Base-by-base conservation (phyloP, 352 stramenopile genomes). In the Blastocystis sp. region DNA sequence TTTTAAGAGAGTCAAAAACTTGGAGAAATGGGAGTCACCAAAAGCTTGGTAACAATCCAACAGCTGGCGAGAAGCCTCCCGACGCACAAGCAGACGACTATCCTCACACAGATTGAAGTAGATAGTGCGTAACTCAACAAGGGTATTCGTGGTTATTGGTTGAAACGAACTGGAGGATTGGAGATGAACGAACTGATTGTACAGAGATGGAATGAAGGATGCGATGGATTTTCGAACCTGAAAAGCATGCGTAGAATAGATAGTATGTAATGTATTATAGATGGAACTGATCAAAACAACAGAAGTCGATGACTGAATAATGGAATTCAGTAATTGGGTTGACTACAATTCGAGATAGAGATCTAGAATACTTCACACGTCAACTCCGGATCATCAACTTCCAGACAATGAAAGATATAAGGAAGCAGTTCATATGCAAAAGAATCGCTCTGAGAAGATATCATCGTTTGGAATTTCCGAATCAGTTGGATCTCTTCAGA, bases 91-190 rank as follows among this genome's bases (percentile, higher is more conserved):
- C 12, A 80, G 69, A 39, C 69, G 69, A 6, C 24, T 35, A 39
- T 80, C 69, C 39, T 80, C 52, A 35, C 69, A 80, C 4, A 80
- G 51, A 39, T 14, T 12, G 24, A 80, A 80, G 43, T 58, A 80
- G 46, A 80, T 63, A 32, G 43, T 37, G 7, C 42, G 43, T 11
- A 80, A 35, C 21, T 80, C 69, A 19, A 27, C 52, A 21, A 80
- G 43, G 6, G 37, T 27, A 39, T 29, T 80, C 12, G 19, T 32
- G 12, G 19, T 61, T 3, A 61, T 32, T 37, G 24, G 43, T 21
- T 43, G 21, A 54, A 59, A 27, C 29, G 21, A n/a, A 54, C 16
- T 32, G 9, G 24, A 61, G 21, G 42, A 35, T 65, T 16, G 35
- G 9, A 58, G 6, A 32, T 39, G 16, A 27, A 80, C 14, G 46